Conservation (phyloP, 2,329 filamentous ascomycete species). For the Curvularia lunata region DNA sequence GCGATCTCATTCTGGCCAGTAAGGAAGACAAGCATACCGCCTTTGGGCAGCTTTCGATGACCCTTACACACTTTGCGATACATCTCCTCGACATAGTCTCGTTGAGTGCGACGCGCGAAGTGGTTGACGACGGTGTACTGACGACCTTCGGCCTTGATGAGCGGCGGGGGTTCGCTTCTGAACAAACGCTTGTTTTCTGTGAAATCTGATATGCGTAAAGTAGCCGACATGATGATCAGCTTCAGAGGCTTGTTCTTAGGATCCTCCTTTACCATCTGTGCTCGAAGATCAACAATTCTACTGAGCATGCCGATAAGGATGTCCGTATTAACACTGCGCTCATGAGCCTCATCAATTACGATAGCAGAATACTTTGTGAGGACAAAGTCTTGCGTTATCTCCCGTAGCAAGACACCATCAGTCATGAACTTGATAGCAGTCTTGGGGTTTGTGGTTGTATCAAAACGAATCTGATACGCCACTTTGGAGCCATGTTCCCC, state of each 20-base stretch:
- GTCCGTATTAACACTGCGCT: conserved; percentile 96
- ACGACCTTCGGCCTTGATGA: conserved; percentile 88
- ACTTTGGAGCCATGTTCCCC: conserved; percentile 78
- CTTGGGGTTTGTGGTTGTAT: conserved; percentile 77
- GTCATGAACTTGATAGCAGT: conserved; percentile 99
- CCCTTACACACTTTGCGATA: conserved; percentile 86
- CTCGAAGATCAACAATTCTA: conserved; percentile 83
- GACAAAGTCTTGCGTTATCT: conserved; percentile 87
- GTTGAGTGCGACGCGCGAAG: conserved; percentile 80
- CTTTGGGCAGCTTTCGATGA: conserved; percentile 86
- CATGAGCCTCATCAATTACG: conserved; percentile 95
- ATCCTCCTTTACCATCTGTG: conserved; percentile 75
- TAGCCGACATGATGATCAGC: conserved; percentile 97
- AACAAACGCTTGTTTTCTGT: conserved; percentile 85
- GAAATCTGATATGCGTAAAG: conserved; percentile 87
- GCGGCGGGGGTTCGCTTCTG: conserved; percentile 72
- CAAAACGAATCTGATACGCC: conserved; percentile 91
- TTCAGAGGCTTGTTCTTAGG: conserved; percentile 77
- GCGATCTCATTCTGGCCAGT: conserved; percentile 93
- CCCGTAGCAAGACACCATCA: conserved; percentile 90
- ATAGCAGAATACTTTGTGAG: conserved; percentile 90
- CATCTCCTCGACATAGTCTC: conserved; percentile 89
- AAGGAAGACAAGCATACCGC: conserved; percentile 90
- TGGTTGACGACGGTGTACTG: conserved; percentile 91
- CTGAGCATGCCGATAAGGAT: conserved; percentile 98